These are phyloP conservation scores for Apiospora pterosperma DNA, from an alignment of 2,329 filamentous ascomycete species.

Conservation along the genomic window DNA sequence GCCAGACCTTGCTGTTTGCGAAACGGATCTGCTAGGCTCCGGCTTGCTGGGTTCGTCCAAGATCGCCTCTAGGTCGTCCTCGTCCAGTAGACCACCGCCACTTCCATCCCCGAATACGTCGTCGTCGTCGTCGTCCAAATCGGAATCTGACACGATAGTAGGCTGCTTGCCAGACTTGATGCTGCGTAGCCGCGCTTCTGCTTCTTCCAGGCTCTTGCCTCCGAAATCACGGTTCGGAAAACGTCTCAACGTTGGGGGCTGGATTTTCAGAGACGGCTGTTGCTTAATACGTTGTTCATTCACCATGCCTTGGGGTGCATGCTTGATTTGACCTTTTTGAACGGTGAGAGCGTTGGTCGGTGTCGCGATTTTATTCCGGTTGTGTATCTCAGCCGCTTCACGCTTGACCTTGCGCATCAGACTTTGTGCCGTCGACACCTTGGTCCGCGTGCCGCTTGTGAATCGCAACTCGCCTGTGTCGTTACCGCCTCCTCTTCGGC, in stretches of 20 bases:
- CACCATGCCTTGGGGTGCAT: constrained; percentile 52
- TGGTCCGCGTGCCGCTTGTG: constrained; percentile 47
- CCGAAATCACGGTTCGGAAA: constrained; percentile 12
- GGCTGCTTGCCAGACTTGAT: constrained; percentile 29
- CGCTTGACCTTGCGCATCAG: constrained; percentile 54
- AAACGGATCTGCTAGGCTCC: not conserved
- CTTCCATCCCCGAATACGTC: constrained; percentile 11
- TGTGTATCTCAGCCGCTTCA: constrained; percentile 52
- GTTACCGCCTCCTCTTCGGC: constrained; percentile 14
- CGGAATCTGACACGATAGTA: constrained; percentile 38
- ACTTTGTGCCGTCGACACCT: constrained; percentile 46
- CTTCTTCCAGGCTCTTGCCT: constrained; percentile 26
- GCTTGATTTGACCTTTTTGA: constrained; percentile 37
- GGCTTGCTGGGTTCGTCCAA: constrained; percentile 10
- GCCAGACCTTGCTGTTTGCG: not conserved
- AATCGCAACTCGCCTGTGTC: constrained; percentile 38
- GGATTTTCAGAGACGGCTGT: constrained; percentile 22
- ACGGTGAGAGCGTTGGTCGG: constrained; percentile 31
- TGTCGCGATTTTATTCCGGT: constrained; percentile 42
- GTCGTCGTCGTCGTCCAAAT: constrained; percentile 21
- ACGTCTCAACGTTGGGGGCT: constrained; percentile 11
- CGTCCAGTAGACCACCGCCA: constrained; percentile 14
- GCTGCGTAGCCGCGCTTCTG: constrained; percentile 33
- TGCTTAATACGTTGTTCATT: constrained; percentile 45
- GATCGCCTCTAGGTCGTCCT: constrained; percentile 19